Percentiles rank a stretch among this genome's conserved stretches.
These are phyloP conservation scores for Phytophthora vignae DNA, from an alignment of 352 stramenopile genomes.

Conservation along the genomic window DNA sequence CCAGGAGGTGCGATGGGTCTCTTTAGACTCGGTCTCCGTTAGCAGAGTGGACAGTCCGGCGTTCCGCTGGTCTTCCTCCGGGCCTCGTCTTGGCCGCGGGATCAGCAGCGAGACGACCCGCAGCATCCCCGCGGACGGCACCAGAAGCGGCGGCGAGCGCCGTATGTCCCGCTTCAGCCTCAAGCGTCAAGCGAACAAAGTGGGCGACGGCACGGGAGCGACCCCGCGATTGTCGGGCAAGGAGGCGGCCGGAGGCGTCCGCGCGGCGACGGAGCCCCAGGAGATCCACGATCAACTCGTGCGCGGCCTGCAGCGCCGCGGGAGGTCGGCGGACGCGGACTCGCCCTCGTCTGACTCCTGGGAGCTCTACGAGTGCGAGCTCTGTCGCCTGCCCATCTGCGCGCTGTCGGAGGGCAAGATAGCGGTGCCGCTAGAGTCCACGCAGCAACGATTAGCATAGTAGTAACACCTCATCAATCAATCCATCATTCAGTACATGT, in stretches of 20 bases:
- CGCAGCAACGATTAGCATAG: not conserved
- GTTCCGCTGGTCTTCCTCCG: conserved; percentile 3
- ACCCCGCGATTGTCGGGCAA: not conserved
- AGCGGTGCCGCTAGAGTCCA: conserved; percentile 35
- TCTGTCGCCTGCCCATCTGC: conserved; percentile 53
- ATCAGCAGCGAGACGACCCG: not conserved
- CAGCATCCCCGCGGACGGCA: not conserved
- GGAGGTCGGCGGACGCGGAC: conserved; percentile 1
- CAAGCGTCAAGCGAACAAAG: conserved; percentile 15
- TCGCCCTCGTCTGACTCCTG: conserved; percentile 22
- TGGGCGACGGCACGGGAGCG: not conserved
- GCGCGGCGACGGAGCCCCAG: not conserved
- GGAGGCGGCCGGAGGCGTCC: not conserved
- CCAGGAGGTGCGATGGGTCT: conserved; percentile 44
- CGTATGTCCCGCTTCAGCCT: conserved; percentile 21
- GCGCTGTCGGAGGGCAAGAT: conserved; percentile 30
- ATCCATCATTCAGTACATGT: not conserved
- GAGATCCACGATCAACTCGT: conserved; percentile 19
- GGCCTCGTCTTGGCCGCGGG: not conserved
- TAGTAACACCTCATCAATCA: not conserved
- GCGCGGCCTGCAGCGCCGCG: conserved; percentile 21
- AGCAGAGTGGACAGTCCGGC: conserved; percentile 11
- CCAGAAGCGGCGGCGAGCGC: not conserved
- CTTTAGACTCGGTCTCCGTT: conserved; percentile 38
- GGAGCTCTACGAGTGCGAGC: conserved; percentile 51